Evolutionary conservation across 768 basidiomycete genomes (phyloP).

Genomic region (Leccinum variicolor): DNA sequence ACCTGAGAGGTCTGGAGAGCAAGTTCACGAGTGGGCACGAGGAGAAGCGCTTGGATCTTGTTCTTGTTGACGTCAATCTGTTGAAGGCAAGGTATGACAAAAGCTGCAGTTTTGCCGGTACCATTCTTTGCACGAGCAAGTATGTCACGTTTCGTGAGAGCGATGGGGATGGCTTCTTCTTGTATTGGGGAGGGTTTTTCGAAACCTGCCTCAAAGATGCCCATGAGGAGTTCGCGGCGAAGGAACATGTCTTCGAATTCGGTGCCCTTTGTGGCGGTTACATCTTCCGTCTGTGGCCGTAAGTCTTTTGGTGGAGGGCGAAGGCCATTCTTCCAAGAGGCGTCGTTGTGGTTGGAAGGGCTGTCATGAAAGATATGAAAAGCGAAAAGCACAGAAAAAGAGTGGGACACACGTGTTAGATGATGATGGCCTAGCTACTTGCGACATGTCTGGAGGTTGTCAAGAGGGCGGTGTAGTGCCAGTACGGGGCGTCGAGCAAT

Average conservation of each 20-base stretch:
- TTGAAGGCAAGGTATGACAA: constrained; percentile 96
- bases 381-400: constrained; percentile 1
- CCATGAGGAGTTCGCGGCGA: constrained; percentile 96
- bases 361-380: constrained; percentile 13
- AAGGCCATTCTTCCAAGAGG: constrained; percentile 73
- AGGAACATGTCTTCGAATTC: constrained; percentile 96
- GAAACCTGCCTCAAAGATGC: constrained; percentile 98
- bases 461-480: constrained; percentile 6
- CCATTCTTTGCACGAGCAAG: constrained; percentile 96
- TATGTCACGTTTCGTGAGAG: constrained; percentile 89
- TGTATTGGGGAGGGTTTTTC: constrained; percentile 97
- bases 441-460: constrained; percentile 26
- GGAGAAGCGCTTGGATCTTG: constrained; percentile 94
- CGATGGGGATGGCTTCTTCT: constrained; percentile 97
- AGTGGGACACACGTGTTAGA: constrained; percentile 25
- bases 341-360: constrained; percentile 28
- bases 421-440: constrained; percentile 31
- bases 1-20: constrained; percentile 99
- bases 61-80: constrained; percentile 78
- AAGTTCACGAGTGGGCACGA: constrained; percentile 98
- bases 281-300: constrained; percentile 97
- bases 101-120: constrained; percentile 98
- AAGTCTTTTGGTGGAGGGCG: constrained; percentile 86
- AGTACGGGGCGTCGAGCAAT: constrained; percentile 13
- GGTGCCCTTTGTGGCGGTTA: constrained; percentile 86